phyloP scores from a whole-genome alignment of 2,329 filamentous ascomycete species.

The Teratosphaeria destructans region DNA sequence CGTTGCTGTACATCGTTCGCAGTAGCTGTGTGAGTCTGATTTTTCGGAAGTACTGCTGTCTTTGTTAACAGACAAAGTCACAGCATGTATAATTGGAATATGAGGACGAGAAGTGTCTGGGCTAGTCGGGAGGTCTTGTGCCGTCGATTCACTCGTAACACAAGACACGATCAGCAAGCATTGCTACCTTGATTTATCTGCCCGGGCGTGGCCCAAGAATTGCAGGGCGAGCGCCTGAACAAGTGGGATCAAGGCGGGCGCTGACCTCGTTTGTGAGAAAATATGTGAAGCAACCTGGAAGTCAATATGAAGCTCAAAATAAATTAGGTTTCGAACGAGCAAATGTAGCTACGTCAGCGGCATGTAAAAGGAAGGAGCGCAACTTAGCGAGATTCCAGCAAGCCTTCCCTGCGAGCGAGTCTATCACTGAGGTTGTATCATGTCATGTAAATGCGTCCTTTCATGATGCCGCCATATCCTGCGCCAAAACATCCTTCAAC shows the following conservation, averaged over 20 bases:
- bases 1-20: background rate
- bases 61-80: background rate
- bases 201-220: background rate
- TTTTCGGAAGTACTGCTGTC: background rate
- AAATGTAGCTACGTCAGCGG: background rate
- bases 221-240: background rate
- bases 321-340: background rate
- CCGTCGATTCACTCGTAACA: background rate
- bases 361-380: background rate
- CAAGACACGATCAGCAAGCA: background rate
- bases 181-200: background rate
- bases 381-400: background rate
- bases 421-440: background rate
- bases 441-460: background rate
- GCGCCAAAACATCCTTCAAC: conserved; percentile 5
- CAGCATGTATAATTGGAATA: background rate
- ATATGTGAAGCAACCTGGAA: background rate
- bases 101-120: background rate
- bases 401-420: background rate
- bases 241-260: background rate
- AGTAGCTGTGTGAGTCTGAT: background rate
- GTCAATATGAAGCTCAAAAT: background rate
- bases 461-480: conserved; percentile 3
- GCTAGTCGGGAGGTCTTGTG: background rate
- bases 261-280: background rate